These are phyloP conservation scores for Candida verbasci DNA, from an alignment of 805 yeast genomes.

Conservation along the genomic window DNA sequence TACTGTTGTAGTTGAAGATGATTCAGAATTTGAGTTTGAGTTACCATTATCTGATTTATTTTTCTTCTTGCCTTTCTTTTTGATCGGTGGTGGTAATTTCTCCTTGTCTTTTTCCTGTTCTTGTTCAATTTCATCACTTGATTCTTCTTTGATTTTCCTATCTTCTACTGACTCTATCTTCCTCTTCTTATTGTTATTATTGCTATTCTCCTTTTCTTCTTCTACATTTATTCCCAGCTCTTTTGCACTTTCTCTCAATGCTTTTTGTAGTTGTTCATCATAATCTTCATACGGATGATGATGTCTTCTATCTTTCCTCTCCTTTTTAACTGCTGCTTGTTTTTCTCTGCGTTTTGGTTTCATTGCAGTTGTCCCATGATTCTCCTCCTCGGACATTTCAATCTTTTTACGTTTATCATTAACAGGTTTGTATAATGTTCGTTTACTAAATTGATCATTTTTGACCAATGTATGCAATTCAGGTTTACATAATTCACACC, in stretches of 20 bases:
- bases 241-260: slow-evolving; percentile 53
- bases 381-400: slow-evolving; percentile 5
- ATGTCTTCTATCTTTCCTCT: slow-evolving; percentile 28
- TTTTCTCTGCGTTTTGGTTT: slow-evolving; percentile 11
- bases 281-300: slow-evolving; percentile 29
- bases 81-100: slow-evolving; percentile 5
- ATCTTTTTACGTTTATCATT: slow-evolving; percentile 39
- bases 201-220: background rate
- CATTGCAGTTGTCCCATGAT: background rate
- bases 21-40: background rate
- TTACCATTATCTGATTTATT: slow-evolving; percentile 6
- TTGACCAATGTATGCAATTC: slow-evolving; percentile 60
- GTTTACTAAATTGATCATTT: slow-evolving; percentile 13
- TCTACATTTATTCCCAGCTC: slow-evolving; percentile 20
- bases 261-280: slow-evolving; percentile 43
- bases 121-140: slow-evolving; percentile 8
- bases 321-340: slow-evolving; percentile 13
- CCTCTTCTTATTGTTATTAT: no score
- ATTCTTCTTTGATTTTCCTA: no score
- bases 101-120: slow-evolving; percentile 12
- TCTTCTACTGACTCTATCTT: no score
- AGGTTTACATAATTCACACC: slow-evolving; percentile 91
- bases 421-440: slow-evolving; percentile 39
- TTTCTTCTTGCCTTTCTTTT: background rate
- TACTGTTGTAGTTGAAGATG: slow-evolving; percentile 6